phyloP scores from a whole-genome alignment of 2,329 filamentous ascomycete species.

The Colletotrichum sublineola region DNA sequence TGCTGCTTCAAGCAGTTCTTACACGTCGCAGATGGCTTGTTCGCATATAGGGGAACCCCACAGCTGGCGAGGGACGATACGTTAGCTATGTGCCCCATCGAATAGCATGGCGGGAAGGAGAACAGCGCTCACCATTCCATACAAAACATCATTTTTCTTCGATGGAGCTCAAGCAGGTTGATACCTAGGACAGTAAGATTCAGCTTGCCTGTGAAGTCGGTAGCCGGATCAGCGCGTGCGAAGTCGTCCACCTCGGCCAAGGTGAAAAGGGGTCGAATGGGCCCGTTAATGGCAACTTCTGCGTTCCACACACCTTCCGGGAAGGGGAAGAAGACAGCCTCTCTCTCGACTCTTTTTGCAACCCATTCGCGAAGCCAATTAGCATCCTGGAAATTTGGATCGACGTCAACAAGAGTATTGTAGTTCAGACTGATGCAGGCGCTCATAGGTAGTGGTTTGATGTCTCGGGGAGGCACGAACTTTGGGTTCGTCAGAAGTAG shows the following conservation, averaged over 20 bases:
- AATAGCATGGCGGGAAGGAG: neutral
- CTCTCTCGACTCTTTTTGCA: constrained; percentile 60
- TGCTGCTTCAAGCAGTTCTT: constrained; percentile 52
- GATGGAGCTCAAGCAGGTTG: constrained; percentile 49
- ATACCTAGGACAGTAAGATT: constrained; percentile 51
- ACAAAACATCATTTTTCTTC: constrained; percentile 55
- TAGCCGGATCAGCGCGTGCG: constrained; percentile 50
- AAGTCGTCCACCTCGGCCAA: constrained; percentile 59
- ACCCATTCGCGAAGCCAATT: constrained; percentile 66
- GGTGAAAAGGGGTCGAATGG: constrained; percentile 54
- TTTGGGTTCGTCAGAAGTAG: constrained; percentile 64
- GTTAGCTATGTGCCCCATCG: constrained; percentile 14
- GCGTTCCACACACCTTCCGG: constrained; percentile 56
- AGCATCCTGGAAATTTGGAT: constrained; percentile 67
- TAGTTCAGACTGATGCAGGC: constrained; percentile 51
- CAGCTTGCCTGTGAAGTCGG: constrained; percentile 57
- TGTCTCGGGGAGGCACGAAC: constrained; percentile 18
- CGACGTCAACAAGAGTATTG: constrained; percentile 66
- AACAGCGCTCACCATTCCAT: constrained; percentile 54
- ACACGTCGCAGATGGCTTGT: constrained; percentile 55
- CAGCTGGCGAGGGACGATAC: constrained; percentile 55
- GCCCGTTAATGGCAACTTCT: constrained; percentile 50
- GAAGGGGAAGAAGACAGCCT: constrained; percentile 64
- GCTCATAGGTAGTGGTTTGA: constrained; percentile 12
- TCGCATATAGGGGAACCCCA: constrained; percentile 66